phyloP scores from a whole-genome alignment of 192 early-diverging fungal genomes.

The Mortierella claussenii region DNA sequence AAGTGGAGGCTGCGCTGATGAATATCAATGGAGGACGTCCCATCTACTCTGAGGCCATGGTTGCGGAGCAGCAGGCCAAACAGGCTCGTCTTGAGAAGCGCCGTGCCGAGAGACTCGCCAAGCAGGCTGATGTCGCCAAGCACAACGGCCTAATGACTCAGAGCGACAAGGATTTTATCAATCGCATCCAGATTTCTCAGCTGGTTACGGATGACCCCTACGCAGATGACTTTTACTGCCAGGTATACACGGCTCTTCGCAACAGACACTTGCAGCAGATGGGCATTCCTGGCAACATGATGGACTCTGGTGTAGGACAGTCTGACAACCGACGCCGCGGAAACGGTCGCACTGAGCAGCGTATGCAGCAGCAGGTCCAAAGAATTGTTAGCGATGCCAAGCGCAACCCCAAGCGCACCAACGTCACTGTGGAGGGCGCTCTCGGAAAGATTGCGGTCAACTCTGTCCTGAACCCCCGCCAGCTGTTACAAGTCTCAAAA shows the following conservation, averaged over 20 bases:
- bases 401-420: constrained; percentile 85
- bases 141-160: constrained; percentile 93
- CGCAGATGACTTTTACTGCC: constrained; percentile 96
- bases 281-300: constrained; percentile 48
- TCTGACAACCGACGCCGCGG: constrained; percentile 39
- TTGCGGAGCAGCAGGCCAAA: constrained; percentile 42
- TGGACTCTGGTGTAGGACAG: constrained; percentile 15
- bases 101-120: constrained; percentile 43
- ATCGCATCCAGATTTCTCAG: constrained; percentile 94
- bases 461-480: constrained; percentile 90
- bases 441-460: constrained; percentile 93
- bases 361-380: constrained; percentile 96
- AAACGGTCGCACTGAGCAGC: constrained; percentile 54
- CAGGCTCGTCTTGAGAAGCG: constrained; percentile 39
- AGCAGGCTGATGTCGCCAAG: constrained; percentile 58
- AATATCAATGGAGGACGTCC: constrained; percentile 55
- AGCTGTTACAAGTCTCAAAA: constrained; percentile 78
- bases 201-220: constrained; percentile 93
- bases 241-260: constrained; percentile 85
- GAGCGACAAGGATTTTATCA: constrained; percentile 94
- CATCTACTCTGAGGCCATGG: constrained; percentile 53
- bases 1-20: constrained; percentile 74
- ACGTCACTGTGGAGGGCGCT: constrained; percentile 92
- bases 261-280: constrained; percentile 57
- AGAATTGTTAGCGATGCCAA: constrained; percentile 94